These are phyloP conservation scores for Casuarina cunninghamiana DNA, from an alignment of 306 rosid species.

Conservation along the genomic window DNA sequence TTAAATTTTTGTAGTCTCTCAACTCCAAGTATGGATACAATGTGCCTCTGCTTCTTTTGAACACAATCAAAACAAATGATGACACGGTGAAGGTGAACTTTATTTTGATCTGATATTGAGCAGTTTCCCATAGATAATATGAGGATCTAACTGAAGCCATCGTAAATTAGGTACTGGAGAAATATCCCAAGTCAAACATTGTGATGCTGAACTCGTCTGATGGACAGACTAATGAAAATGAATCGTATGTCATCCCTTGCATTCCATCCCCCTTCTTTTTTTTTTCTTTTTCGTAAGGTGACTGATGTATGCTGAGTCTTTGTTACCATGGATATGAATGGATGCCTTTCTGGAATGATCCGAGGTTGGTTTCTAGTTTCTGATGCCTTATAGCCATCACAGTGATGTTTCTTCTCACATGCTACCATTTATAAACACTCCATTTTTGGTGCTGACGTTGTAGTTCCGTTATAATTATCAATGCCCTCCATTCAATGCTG, in stretches of 20 bases:
- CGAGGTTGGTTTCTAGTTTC: neutral
- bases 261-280: conserved; percentile 2
- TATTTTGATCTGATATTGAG: conserved; percentile 24
- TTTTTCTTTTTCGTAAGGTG: neutral
- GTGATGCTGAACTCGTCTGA: conserved; percentile 35
- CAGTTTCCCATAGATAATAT: conserved; percentile 16
- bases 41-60: conserved; percentile 60
- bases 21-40: conserved; percentile 55
- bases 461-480: neutral
- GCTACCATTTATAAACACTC: too few species aligned
- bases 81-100: conserved; percentile 52
- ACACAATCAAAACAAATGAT: conserved; percentile 48
- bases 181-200: conserved; percentile 44
- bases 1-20: conserved; percentile 46
- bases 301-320: neutral
- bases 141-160: conserved; percentile 28
- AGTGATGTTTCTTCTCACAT: too few species aligned
- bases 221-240: conserved; percentile 33
- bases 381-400: neutral
- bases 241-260: conserved; percentile 48
- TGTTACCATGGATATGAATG: neutral
- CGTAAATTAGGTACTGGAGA: conserved; percentile 48
- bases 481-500: neutral
- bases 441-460: neutral
- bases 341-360: neutral